Percentiles rank a stretch among this genome's conserved stretches.
phyloP scores from a whole-genome alignment of 2,329 filamentous ascomycete species.

The Xylariomycetidae sp. region DNA sequence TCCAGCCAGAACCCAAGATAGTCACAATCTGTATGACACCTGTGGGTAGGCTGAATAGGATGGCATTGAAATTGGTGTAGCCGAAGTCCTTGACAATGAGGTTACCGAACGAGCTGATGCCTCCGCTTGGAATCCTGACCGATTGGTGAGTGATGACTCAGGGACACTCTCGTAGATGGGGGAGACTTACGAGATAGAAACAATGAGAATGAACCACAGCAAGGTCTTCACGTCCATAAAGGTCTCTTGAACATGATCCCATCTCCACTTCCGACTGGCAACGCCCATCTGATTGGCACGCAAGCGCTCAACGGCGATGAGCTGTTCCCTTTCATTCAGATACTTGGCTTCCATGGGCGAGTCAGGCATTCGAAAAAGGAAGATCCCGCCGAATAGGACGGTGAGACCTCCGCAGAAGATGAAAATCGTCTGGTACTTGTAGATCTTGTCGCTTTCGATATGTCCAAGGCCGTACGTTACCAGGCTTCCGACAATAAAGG shows the following conservation, averaged over 20 bases:
- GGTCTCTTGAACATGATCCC: constrained; percentile 53
- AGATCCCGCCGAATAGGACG: constrained; percentile 41
- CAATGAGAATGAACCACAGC: constrained; percentile 54
- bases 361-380: constrained; percentile 57
- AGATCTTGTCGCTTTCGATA: constrained; percentile 35
- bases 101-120: constrained; percentile 32
- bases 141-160: constrained; percentile 16
- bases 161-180: constrained; percentile 52
- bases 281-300: constrained; percentile 71
- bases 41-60: constrained; percentile 36
- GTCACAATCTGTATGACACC: constrained; percentile 30
- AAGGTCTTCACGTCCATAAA: constrained; percentile 41
- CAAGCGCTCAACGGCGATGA: constrained; percentile 65
- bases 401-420: constrained; percentile 45
- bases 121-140: constrained; percentile 31
- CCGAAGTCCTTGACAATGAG: constrained; percentile 36
- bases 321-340: constrained; percentile 58
- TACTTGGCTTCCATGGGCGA: constrained; percentile 53
- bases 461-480: constrained; percentile 47
- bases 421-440: constrained; percentile 48
- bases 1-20: constrained; percentile 31
- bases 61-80: constrained; percentile 31
- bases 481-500: constrained; percentile 48
- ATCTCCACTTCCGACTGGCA: constrained; percentile 64
- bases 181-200: constrained; percentile 53